Conservation (phyloP, 495 filamentous ascomycete genomes). For the Aspergillus biplanus region DNA sequence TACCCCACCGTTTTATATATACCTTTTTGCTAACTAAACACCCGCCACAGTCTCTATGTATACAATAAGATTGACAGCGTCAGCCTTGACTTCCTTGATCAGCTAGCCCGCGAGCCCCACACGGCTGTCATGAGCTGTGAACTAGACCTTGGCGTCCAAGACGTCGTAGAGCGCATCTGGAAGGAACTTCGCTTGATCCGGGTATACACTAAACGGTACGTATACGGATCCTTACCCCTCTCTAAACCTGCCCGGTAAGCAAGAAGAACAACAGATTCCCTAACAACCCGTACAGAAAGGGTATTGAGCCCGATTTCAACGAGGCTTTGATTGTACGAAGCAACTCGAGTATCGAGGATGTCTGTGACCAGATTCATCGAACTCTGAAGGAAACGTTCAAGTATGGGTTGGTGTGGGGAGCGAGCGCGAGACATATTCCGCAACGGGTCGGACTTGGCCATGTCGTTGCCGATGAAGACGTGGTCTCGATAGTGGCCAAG, state of each 20-base stretch:
- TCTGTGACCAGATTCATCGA: constrained; percentile 94
- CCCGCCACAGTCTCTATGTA: constrained; percentile 76
- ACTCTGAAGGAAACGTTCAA: constrained; percentile 98
- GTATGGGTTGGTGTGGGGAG: constrained; percentile 97
- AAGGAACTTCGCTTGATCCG: constrained; percentile 89
- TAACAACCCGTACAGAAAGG: constrained; percentile 59
- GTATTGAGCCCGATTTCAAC: constrained; percentile 84
- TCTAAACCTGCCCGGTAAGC: neutral
- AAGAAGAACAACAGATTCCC: neutral
- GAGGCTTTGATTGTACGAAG: constrained; percentile 93
- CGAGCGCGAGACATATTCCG: constrained; percentile 90
- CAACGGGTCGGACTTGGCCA: constrained; percentile 91
- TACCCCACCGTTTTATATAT: no score
- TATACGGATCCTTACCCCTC: neutral
- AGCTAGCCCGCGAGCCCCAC: constrained; percentile 87
- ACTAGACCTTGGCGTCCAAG: constrained; percentile 93
- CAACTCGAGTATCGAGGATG: constrained; percentile 91
- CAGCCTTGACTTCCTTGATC: constrained; percentile 89
- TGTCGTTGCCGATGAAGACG: constrained; percentile 91
- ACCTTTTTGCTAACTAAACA: neutral
- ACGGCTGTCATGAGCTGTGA: constrained; percentile 98
- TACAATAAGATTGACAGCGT: constrained; percentile 99
- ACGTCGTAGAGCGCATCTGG: constrained; percentile 96
- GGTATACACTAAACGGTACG: constrained; percentile 90
- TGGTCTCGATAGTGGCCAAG: constrained; percentile 83